Percentiles rank a stretch among this genome's conserved stretches.
phyloP scores from a whole-genome alignment of 139 green algal species.

The Pseudopediastrum boryanum region DNA sequence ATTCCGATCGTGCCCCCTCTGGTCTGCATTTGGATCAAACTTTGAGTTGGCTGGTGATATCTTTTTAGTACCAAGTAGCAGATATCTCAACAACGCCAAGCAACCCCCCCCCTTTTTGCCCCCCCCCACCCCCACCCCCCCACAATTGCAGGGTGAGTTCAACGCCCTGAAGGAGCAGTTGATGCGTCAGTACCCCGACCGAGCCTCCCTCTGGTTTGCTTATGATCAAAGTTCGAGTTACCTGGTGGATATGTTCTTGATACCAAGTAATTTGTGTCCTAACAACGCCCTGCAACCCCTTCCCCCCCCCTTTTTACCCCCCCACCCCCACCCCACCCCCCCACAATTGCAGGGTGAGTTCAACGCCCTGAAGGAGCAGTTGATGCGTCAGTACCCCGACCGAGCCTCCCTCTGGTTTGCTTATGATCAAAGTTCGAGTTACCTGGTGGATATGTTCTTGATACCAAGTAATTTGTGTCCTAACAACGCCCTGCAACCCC shows the following conservation, averaged over 20 bases:
- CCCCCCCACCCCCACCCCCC: neutral
- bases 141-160: slow-evolving; percentile 80
- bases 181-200: slow-evolving; percentile 75
- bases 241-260: slow-evolving; percentile 95
- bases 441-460: slow-evolving; percentile 96
- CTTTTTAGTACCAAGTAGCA: too few relatives aligned
- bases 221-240: slow-evolving; percentile 97
- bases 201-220: slow-evolving; percentile 74
- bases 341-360: slow-evolving; percentile 79
- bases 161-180: slow-evolving; percentile 76
- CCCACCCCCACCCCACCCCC: neutral
- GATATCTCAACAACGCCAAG: slow-evolving; percentile 35
- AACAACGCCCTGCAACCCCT: too few relatives aligned
- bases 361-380: slow-evolving; percentile 72
- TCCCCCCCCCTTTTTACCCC: neutral
- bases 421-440: slow-evolving; percentile 96
- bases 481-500: neutral
- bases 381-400: slow-evolving; percentile 79
- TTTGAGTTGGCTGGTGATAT: too few relatives aligned
- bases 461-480: slow-evolving; percentile 93
- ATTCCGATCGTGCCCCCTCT: slow-evolving; percentile 80
- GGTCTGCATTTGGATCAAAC: too few relatives aligned
- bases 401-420: slow-evolving; percentile 75
- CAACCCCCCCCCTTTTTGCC: neutral
- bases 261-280: slow-evolving; percentile 61